phyloP scores from a whole-genome alignment of 306 rosid genomes.

The Trifolium subterraneum region DNA sequence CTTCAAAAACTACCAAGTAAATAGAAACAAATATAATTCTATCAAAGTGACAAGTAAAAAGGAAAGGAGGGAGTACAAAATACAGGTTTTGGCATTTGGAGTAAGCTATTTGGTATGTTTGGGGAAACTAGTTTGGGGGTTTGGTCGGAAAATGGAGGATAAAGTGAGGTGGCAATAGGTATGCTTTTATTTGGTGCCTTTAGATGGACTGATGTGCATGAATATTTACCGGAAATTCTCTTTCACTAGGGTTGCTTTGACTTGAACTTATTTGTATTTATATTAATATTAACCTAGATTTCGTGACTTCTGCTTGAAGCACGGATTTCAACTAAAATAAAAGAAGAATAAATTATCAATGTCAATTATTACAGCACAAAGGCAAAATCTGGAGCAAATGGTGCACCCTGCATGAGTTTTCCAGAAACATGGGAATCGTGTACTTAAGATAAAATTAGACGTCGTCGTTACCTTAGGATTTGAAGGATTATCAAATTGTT shows the following conservation, averaged over 20 bases:
- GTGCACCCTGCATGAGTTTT: constrained; percentile 15
- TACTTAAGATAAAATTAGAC: constrained; percentile 21
- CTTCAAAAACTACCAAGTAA: neutral
- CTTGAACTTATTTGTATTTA: constrained; percentile 10
- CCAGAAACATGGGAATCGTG: constrained; percentile 19
- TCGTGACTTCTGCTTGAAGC: constrained; percentile 27
- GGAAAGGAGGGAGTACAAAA: neutral
- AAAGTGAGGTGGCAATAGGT: neutral
- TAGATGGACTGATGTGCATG: constrained; percentile 4
- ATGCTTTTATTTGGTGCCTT: constrained; percentile 11
- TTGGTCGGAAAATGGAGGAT: constrained; percentile 30
- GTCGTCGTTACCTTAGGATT: constrained; percentile 84
- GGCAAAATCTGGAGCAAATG: constrained; percentile 11
- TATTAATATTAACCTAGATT: constrained; percentile 24
- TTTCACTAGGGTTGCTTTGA: constrained; percentile 13
- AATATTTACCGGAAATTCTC: constrained; percentile 5
- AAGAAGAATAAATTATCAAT: constrained; percentile 24
- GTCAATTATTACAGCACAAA: neutral
- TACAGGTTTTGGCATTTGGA: neutral
- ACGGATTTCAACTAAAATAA: constrained; percentile 29
- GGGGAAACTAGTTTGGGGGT: constrained; percentile 14
- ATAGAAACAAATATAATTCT: neutral
- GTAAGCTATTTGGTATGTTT: constrained; percentile 9
- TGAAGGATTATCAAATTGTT: constrained; percentile 97
- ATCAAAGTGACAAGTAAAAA: neutral